phyloP scores from a whole-genome alignment of 371 early-diverging fungal species.

The Circinella minor region DNA sequence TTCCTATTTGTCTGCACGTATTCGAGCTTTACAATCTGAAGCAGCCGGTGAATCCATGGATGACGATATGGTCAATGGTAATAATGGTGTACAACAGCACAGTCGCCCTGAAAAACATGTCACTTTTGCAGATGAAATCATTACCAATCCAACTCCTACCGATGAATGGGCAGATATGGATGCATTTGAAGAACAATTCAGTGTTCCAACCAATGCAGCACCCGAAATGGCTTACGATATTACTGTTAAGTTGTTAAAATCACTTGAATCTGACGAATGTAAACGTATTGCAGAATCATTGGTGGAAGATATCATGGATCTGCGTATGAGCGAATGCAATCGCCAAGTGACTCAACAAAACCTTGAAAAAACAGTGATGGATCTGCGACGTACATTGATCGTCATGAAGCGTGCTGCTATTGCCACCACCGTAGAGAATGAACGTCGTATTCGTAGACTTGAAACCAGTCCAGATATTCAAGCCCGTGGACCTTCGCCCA shows the following conservation, averaged over 20 bases:
- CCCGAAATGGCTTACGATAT: constrained; percentile 66
- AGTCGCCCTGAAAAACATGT: constrained; percentile 32
- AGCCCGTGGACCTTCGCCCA: constrained; percentile 22
- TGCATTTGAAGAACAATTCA: constrained; percentile 63
- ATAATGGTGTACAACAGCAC: constrained; percentile 1
- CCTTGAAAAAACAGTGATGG: constrained; percentile 73
- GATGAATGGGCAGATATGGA: constrained; percentile 58
- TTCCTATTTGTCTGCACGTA: constrained; percentile 71
- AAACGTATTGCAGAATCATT: constrained; percentile 72
- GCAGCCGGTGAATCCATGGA: constrained; percentile 62
- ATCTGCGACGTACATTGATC: constrained; percentile 74
- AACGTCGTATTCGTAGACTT: constrained; percentile 73
- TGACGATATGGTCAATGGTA: constrained; percentile 43
- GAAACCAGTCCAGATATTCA: constrained; percentile 34
- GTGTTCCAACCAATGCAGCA: constrained; percentile 56
- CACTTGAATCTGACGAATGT: constrained; percentile 72
- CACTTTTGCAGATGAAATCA: constrained; percentile 55
- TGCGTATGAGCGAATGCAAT: constrained; percentile 67
- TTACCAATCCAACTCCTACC: constrained; percentile 33
- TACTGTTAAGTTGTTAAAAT: constrained; percentile 69
- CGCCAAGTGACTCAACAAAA: constrained; percentile 65
- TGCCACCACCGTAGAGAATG: constrained; percentile 78
- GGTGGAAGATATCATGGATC: constrained; percentile 78
- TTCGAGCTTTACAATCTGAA: constrained; percentile 74
- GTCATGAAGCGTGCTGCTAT: constrained; percentile 85